These are phyloP conservation scores for Brasilioporus rufonigricans DNA, from an alignment of 768 basidiomycete species.

Conservation along the genomic window DNA sequence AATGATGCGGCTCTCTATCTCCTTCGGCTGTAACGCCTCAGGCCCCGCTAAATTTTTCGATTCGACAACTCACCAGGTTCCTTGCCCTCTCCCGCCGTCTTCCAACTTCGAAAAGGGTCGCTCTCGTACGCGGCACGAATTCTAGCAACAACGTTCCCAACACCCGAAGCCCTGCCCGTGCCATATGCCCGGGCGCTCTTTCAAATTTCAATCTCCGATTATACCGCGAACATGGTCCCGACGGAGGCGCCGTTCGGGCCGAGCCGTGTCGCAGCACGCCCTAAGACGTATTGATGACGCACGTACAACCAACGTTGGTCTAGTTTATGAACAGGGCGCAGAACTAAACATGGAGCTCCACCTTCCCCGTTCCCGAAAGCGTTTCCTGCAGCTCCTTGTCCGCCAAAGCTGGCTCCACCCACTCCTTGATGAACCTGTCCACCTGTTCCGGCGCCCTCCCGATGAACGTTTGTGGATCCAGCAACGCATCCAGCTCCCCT, in stretches of 20 bases:
- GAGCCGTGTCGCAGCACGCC: slow-evolving; percentile 1
- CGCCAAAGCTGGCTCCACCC: slow-evolving; percentile 83
- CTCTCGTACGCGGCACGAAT: not conserved
- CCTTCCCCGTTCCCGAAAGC: slow-evolving; percentile 49
- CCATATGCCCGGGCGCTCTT: slow-evolving; percentile 6
- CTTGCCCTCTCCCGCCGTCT: not conserved
- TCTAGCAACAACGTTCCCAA: not conserved
- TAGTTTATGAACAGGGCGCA: not conserved
- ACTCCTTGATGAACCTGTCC: slow-evolving; percentile 79
- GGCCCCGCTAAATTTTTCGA: not conserved
- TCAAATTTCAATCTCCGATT: slow-evolving; percentile 22
- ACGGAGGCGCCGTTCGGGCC: slow-evolving; percentile 21
- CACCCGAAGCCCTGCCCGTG: not conserved
- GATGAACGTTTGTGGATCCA: slow-evolving; percentile 87
- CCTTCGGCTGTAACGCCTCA: slow-evolving; percentile 11
- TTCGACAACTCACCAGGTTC: slow-evolving; percentile 7
- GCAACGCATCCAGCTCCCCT: slow-evolving; percentile 67
- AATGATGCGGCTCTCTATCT: slow-evolving; percentile 20
- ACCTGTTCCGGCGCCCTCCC: slow-evolving; percentile 96
- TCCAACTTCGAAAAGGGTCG: not conserved
- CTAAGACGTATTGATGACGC: slow-evolving; percentile 1
- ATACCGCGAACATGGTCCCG: slow-evolving; percentile 10
- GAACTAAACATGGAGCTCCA: slow-evolving; percentile 57
- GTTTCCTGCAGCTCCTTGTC: slow-evolving; percentile 53
- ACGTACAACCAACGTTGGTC: not conserved